A percentile compares a stretch with the other conserved stretches of the same genome.
phyloP scores from a whole-genome alignment of 805 yeast species.

The Millerozyma acaciae region DNA sequence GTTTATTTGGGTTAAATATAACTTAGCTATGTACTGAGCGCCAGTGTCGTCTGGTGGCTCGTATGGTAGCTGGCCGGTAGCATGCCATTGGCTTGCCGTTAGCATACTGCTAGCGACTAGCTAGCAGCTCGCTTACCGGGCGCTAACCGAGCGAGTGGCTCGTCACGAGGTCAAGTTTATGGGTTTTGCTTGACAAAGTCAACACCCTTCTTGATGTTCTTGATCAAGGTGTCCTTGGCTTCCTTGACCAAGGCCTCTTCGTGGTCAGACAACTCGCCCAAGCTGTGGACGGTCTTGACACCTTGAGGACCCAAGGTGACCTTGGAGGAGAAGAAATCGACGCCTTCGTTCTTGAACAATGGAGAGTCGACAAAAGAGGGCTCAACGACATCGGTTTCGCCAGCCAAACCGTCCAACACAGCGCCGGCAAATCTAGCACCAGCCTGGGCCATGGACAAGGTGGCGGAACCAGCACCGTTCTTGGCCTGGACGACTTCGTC shows the following conservation, averaged over 20 bases:
- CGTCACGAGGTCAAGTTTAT: no score
- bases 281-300: constrained; percentile 73
- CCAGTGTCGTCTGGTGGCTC: no score
- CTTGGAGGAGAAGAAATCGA: constrained; percentile 93
- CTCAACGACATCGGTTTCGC: constrained; percentile 61
- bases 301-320: constrained; percentile 93
- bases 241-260: constrained; percentile 81
- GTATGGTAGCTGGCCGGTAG: no score
- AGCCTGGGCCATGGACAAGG: constrained; percentile 90
- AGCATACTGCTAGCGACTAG: no score
- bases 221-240: constrained; percentile 85
- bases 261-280: constrained; percentile 68
- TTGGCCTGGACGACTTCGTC: constrained; percentile 93
- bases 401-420: constrained; percentile 60
- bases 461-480: constrained; percentile 92
- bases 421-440: constrained; percentile 74
- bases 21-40: no score
- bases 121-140: no score
- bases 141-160: no score
- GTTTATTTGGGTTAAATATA: no score
- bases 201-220: constrained; percentile 92
- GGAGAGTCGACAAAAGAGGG: constrained; percentile 78
- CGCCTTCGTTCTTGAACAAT: constrained; percentile 80
- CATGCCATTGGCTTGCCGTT: no score
- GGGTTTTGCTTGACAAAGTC: constrained; percentile 76